Evolutionary conservation across 371 early-diverging fungal species (phyloP).

Genomic region (Catenaria anguillulae): DNA sequence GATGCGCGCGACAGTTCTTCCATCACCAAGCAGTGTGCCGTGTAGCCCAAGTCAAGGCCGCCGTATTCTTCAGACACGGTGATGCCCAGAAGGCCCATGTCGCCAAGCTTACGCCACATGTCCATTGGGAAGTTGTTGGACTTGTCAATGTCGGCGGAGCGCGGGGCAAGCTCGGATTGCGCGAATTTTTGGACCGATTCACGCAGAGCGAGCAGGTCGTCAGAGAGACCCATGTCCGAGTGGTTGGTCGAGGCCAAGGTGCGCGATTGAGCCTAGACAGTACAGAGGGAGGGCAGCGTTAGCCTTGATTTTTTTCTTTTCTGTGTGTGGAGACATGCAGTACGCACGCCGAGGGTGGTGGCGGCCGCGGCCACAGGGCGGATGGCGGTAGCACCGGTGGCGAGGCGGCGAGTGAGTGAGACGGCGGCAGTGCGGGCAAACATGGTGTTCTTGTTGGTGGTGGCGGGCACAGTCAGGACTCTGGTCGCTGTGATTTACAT

Average conservation of each 20-base stretch:
- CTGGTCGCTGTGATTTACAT: too few relatives aligned
- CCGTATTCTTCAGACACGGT: constrained; percentile 67
- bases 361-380: too few relatives aligned
- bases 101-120: constrained; percentile 92
- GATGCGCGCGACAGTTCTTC: constrained; percentile 83
- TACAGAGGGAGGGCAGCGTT: too few relatives aligned
- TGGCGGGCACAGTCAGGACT: too few relatives aligned
- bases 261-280: neutral
- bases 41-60: constrained; percentile 80
- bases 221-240: neutral
- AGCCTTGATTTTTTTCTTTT: too few relatives aligned
- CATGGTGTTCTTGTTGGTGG: too few relatives aligned
- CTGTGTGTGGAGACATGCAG: too few relatives aligned
- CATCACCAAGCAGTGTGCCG: constrained; percentile 84
- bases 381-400: too few relatives aligned
- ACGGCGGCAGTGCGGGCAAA: too few relatives aligned
- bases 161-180: constrained; percentile 66
- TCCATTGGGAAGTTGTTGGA: constrained; percentile 77
- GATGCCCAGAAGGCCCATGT: constrained; percentile 87
- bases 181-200: constrained; percentile 59
- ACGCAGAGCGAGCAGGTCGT: constrained; percentile 15
- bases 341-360: too few relatives aligned
- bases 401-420: too few relatives aligned
- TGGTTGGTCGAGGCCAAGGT: constrained; percentile 4
- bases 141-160: constrained; percentile 72